Evolutionary conservation across 108 stramenopile genomes (phyloP), one percentile per base, ranked within the genome.

Genomic region (Fragilaria radians): DNA sequence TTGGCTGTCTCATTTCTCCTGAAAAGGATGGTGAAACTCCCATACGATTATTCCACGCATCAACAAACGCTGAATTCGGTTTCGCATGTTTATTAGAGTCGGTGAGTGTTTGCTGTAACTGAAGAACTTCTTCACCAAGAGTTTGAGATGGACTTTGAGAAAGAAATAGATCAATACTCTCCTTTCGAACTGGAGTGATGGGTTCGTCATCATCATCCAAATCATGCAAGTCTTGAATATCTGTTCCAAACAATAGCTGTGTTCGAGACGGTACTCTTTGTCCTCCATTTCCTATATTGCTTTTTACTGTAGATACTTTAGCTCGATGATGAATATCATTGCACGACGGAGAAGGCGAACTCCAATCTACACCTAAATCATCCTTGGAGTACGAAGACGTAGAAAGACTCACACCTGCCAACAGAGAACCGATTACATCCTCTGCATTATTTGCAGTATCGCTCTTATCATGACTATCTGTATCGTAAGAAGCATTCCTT

Each of bases 71-170:
- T n/a, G 49, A n/a, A 5, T n/a, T n/a, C 17, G 49, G 5, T 5
- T 5, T 5, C 5, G 17, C 49, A 51, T 51, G 7, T 19, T 23
- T 23, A 51, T 42, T 42, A n/a, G n/a, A n/a, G 14, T 42, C 36
- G 36, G 7, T 42, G 11, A 42, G 36, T 42, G 36, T 42, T 14
- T 42, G 36, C 36, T 42, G 36, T 11, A 42, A 14, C 14, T 42
- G 36, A 32, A 91, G 83, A 30, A 87, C 78, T 62, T 88, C 84
- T n/a, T 80, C 77, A 18, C 90, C 90, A 46, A 91, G 71, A 25
- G 82, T 70, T 67, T 88, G 80, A 26, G 83, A 83, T 9, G 90
- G 86, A 69, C 80, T 83, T 52, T 81, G 78, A 31, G 86, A 86
- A 32, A 91, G 79, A 57, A 91, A 91, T 9, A 81, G 70, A 28